Conservation (phyloP, 306 rosid species). For the Bauhinia variegata region DNA sequence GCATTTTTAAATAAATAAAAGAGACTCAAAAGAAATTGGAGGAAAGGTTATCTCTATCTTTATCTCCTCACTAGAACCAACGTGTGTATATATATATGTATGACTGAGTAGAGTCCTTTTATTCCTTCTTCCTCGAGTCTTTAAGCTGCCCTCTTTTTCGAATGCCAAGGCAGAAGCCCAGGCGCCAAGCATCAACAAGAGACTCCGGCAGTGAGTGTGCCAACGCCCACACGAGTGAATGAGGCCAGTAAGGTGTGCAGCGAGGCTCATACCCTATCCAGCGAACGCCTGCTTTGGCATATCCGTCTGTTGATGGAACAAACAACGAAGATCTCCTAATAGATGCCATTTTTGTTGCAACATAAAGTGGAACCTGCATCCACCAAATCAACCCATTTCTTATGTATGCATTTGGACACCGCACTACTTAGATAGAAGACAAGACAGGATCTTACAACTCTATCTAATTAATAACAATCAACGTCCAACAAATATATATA, state of each 20-base stretch:
- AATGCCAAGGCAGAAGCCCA: constrained; percentile 63
- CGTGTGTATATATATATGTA: too few relatives aligned
- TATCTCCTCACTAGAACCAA: too few relatives aligned
- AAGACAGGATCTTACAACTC: background rate
- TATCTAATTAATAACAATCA: too few relatives aligned
- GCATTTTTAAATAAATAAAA: too few relatives aligned
- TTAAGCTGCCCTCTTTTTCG: constrained; percentile 86
- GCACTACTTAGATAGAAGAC: background rate
- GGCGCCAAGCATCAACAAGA: constrained; percentile 75
- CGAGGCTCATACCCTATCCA: constrained; percentile 92
- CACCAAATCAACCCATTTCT: background rate
- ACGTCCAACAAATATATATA: background rate
- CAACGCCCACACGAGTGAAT: constrained; percentile 79
- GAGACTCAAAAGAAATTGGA: too few relatives aligned
- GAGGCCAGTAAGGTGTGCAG: constrained; percentile 98
- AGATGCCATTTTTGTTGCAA: constrained; percentile 99
- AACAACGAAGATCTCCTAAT: constrained; percentile 84
- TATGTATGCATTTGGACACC: background rate
- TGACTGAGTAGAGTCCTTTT: constrained; percentile 13
- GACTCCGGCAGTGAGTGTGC: constrained; percentile 64
- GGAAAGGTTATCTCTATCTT: too few relatives aligned
- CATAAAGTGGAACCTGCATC: constrained; percentile 85
- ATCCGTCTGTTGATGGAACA: constrained; percentile 82
- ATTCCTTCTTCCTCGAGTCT: constrained; percentile 69
- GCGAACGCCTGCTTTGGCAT: constrained; percentile 74